These are phyloP conservation scores for Trypanosoma brucei DNA, from an alignment of 208 protist species.

Conservation along the genomic window DNA sequence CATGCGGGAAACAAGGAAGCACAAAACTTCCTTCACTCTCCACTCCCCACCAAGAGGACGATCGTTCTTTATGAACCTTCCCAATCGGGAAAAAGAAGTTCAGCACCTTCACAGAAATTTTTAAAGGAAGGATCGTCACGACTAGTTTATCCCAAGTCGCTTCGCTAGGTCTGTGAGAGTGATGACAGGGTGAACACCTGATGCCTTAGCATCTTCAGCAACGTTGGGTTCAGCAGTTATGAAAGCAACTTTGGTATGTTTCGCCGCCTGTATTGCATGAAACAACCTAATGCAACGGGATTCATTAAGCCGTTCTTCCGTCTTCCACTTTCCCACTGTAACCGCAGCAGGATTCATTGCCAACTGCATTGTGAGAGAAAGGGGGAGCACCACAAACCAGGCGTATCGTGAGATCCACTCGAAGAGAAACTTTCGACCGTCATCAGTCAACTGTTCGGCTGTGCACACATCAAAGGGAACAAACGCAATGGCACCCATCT, in stretches of 20 bases:
- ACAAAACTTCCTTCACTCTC: no score
- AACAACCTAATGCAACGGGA: slow-evolving; percentile 36
- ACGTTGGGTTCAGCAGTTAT: slow-evolving; percentile 36
- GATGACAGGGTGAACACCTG: slow-evolving; percentile 46
- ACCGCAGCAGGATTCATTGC: slow-evolving; percentile 4
- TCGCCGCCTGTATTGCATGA: slow-evolving; percentile 23
- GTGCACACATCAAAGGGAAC: slow-evolving; percentile 45
- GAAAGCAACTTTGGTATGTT: slow-evolving; percentile 52
- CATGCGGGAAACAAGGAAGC: no score
- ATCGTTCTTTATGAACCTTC: no score
- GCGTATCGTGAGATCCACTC: slow-evolving; percentile 32
- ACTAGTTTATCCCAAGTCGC: slow-evolving; percentile 20
- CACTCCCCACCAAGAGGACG: no score
- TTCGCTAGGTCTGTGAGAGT: slow-evolving; percentile 28
- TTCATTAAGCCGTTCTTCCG: neutral
- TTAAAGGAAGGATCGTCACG: neutral
- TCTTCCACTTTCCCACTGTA: neutral
- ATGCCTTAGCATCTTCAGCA: slow-evolving; percentile 29
- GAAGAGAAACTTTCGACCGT: slow-evolving; percentile 26
- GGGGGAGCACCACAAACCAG: slow-evolving; percentile 59
- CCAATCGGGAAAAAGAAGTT: no score
- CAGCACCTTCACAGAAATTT: neutral
- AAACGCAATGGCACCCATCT: slow-evolving; percentile 48
- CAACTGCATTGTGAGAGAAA: slow-evolving; percentile 59
- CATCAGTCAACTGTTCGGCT: slow-evolving; percentile 16